Evolutionary conservation across 2,329 filamentous ascomycete genomes (phyloP).

Genomic region (Penicillium hesseltinei): DNA sequence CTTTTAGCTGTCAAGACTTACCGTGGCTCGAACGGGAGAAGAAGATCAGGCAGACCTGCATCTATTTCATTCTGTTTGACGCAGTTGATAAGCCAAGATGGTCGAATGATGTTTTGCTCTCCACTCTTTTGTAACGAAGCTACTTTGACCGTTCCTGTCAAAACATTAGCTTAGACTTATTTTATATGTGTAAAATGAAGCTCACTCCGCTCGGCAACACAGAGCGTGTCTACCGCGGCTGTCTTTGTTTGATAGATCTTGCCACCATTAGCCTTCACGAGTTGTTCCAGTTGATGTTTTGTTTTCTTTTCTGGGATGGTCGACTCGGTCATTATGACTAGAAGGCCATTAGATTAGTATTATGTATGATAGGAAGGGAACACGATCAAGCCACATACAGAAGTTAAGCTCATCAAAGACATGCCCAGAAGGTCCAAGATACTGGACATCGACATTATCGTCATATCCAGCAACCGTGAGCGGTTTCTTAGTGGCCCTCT

Average conservation of each 20-base stretch:
- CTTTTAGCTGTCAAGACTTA: conserved; percentile 32
- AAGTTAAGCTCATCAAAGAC: conserved; percentile 77
- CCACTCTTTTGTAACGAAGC: conserved; percentile 75
- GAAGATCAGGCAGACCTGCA: conserved; percentile 51
- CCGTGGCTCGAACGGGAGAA: conserved; percentile 64
- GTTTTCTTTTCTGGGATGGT: conserved; percentile 66
- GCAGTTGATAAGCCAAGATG: conserved; percentile 82
- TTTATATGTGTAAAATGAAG: not conserved
- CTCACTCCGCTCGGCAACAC: conserved; percentile 73
- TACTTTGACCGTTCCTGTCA: conserved; percentile 65
- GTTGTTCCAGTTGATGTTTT: conserved; percentile 74
- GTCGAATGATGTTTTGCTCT: conserved; percentile 69
- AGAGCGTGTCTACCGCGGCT: conserved; percentile 61
- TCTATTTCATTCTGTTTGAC: conserved; percentile 60
- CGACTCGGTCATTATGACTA: conserved; percentile 72
- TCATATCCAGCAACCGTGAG: conserved; percentile 73
- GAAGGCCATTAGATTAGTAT: conserved; percentile 8
- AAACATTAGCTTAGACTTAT: conserved; percentile 13
- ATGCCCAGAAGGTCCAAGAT: conserved; percentile 58
- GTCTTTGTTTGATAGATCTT: conserved; percentile 71
- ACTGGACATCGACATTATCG: conserved; percentile 48
- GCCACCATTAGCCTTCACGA: conserved; percentile 83
- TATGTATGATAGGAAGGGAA: not conserved
- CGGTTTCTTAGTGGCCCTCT: conserved; percentile 61
- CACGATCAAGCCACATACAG: conserved; percentile 45